phyloP scores from a whole-genome alignment of 345 rosid species.

The Isatis tinctoria region DNA sequence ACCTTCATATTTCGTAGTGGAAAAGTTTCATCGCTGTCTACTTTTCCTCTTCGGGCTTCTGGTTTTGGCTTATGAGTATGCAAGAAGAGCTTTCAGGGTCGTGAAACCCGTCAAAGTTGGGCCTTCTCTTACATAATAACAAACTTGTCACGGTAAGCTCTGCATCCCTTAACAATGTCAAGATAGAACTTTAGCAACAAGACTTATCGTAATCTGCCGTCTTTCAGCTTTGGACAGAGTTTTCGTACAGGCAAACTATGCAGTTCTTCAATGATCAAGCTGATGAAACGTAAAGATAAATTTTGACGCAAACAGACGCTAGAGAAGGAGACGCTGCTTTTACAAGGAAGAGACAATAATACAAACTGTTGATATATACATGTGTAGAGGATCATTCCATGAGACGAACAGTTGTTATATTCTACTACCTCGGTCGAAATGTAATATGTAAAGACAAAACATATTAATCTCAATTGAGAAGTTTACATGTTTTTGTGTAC shows the following conservation, averaged over 20 bases:
- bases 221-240: neutral
- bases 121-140: slow-evolving; percentile 45
- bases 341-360: slow-evolving; percentile 11
- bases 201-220: neutral
- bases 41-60: slow-evolving; percentile 58
- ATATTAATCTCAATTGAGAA: neutral
- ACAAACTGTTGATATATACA: slow-evolving; percentile 22
- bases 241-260: neutral
- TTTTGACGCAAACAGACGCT: slow-evolving; percentile 6
- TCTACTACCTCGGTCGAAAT: neutral
- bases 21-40: slow-evolving; percentile 45
- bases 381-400: neutral
- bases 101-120: slow-evolving; percentile 58
- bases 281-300: slow-evolving; percentile 1
- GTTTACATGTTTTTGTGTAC: neutral
- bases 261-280: slow-evolving; percentile 18
- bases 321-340: slow-evolving; percentile 14
- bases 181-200: neutral
- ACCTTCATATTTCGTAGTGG: slow-evolving; percentile 20
- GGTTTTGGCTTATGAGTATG: slow-evolving; percentile 46
- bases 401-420: neutral
- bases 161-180: neutral
- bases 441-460: neutral
- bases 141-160: slow-evolving; percentile 36
- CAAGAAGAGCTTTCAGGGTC: slow-evolving; percentile 42